phyloP scores from a whole-genome alignment of 2,329 filamentous ascomycete species.

The Fulvia fulva region DNA sequence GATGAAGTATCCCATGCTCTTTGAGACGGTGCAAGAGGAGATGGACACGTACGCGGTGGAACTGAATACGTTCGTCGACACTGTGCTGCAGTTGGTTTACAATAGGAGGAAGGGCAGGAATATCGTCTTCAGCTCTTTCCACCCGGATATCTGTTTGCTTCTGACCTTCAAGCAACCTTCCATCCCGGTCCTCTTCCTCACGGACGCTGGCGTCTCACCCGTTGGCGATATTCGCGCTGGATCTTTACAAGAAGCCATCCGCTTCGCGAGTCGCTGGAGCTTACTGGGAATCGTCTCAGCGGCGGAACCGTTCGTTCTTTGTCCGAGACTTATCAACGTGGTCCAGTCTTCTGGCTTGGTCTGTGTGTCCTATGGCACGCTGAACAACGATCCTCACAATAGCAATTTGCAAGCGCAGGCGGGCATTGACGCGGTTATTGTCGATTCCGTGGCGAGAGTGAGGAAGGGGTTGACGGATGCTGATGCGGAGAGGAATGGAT shows the following conservation, averaged over 20 bases:
- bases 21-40: slow-evolving; percentile 89
- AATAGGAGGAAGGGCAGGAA: slow-evolving; percentile 77
- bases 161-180: slow-evolving; percentile 96
- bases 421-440: slow-evolving; percentile 96
- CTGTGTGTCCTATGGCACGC: slow-evolving; percentile 86
- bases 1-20: slow-evolving; percentile 98
- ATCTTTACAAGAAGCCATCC: slow-evolving; percentile 89
- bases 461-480: slow-evolving; percentile 74
- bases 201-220: slow-evolving; percentile 74
- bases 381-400: slow-evolving; percentile 83
- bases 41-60: slow-evolving; percentile 97
- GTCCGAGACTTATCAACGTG: slow-evolving; percentile 81
- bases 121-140: slow-evolving; percentile 96
- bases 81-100: slow-evolving; percentile 84
- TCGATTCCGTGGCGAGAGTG: slow-evolving; percentile 90
- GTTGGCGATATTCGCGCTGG: slow-evolving; percentile 88
- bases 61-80: slow-evolving; percentile 94
- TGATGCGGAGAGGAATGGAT: slow-evolving; percentile 12
- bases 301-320: slow-evolving; percentile 84
- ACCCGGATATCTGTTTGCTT: slow-evolving; percentile 92
- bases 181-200: slow-evolving; percentile 92
- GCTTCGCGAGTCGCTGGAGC: slow-evolving; percentile 94
- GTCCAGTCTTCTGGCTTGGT: slow-evolving; percentile 93
- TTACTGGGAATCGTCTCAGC: slow-evolving; percentile 84
- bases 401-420: slow-evolving; percentile 90